phyloP scores from a whole-genome alignment of 2,329 filamentous ascomycete species.

The Fusarium sp. region DNA sequence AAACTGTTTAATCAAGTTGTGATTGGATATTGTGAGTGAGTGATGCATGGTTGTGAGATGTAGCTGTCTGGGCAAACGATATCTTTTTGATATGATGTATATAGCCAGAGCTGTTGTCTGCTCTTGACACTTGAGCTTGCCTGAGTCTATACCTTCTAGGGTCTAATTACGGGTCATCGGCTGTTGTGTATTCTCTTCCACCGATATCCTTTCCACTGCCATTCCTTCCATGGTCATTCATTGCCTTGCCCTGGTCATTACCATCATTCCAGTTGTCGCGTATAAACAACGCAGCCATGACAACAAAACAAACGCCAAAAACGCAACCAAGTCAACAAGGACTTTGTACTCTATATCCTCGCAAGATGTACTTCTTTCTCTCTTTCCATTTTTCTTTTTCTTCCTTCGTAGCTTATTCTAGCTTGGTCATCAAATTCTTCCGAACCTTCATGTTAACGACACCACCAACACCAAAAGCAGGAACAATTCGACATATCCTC shows the following conservation, averaged over 20 bases:
- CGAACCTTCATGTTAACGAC: conserved; percentile 85
- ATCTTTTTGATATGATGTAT: background rate
- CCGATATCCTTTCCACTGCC: background rate
- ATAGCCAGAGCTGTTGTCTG: background rate
- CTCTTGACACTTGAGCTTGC: background rate
- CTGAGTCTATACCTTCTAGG: conserved; percentile 27
- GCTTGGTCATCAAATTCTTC: conserved; percentile 71
- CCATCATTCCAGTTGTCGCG: conserved; percentile 12
- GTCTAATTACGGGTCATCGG: conserved; percentile 22
- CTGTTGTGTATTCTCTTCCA: conserved; percentile 21
- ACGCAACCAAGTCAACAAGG: background rate
- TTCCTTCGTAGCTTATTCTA: conserved; percentile 53
- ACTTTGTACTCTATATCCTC: background rate
- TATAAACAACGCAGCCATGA: conserved; percentile 11
- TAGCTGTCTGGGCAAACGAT: background rate
- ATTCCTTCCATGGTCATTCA: conserved; percentile 9
- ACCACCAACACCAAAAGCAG: conserved; percentile 89
- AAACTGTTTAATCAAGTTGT: background rate
- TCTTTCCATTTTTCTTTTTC: background rate
- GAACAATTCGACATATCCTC: conserved; percentile 85
- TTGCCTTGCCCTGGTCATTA: conserved; percentile 15
- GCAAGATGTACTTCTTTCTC: background rate
- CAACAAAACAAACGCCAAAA: conserved; percentile 21
- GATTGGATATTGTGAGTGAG: background rate
- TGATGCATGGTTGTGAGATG: background rate